A percentile compares a stretch with the other conserved stretches of the same genome.
Evolutionary conservation across 495 filamentous ascomycete genomes (phyloP).

Genomic region (Cladorrhinum samala): DNA sequence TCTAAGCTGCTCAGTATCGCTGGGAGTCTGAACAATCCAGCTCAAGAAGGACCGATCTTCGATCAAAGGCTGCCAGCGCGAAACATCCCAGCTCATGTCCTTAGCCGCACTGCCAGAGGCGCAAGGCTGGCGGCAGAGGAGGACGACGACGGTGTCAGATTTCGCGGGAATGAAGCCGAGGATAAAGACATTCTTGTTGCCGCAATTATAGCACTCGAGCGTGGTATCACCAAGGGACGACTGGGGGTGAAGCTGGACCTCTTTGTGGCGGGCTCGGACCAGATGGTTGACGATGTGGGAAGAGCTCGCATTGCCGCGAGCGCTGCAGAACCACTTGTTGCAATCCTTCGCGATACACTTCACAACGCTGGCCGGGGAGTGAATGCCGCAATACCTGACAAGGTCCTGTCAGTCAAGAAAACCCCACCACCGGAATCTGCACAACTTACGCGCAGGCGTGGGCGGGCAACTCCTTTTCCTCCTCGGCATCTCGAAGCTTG

Average conservation of each 20-base stretch:
- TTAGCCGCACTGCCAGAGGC: conserved; percentile 93
- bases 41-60: conserved; percentile 92
- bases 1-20: conserved; percentile 92
- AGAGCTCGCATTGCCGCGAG: conserved; percentile 90
- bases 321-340: conserved; percentile 99
- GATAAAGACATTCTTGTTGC: conserved; percentile 98
- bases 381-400: conserved; percentile 89
- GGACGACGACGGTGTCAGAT: conserved; percentile 94
- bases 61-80: conserved; percentile 94
- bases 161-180: conserved; percentile 99
- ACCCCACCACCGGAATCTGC: background rate
- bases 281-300: conserved; percentile 99
- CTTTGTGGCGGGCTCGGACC: conserved; percentile 94
- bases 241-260: conserved; percentile 91
- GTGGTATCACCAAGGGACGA: conserved; percentile 97
- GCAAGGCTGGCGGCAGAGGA: conserved; percentile 94
- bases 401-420: conserved; percentile 12
- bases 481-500: conserved; percentile 56
- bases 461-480: conserved; percentile 86
- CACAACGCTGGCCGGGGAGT: conserved; percentile 89
- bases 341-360: conserved; percentile 78
- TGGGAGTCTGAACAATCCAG: conserved; percentile 87
- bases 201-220: conserved; percentile 98
- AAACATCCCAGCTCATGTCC: conserved; percentile 99
- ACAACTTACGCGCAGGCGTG: conserved; percentile 91